Base-by-base conservation (phyloP, 2,329 filamentous ascomycete species). In the Ceratocystis alfenasii region DNA sequence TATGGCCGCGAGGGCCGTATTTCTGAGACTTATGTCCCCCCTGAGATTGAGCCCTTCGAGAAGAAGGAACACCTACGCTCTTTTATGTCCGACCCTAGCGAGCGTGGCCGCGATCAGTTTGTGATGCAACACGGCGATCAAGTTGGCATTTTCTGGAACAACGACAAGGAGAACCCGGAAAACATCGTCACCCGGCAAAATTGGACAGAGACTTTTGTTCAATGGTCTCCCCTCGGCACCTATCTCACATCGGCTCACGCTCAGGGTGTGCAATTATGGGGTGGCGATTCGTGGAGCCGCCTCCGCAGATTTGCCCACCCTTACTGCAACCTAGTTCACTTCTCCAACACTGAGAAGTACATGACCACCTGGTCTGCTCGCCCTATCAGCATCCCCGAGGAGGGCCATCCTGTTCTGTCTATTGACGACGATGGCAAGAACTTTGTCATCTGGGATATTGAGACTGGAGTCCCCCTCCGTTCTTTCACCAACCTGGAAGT, bases 401-500 rank as follows among this genome's bases (percentile, higher is more conserved):
- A 87, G 70, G 88, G 89, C 70, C 88, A 95, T 75, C 87, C 89
- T 1, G 80, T 88, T n/a, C 81, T 96, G 63, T 87, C 89, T 2
- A 80, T 91, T 68, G 94, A 97, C 73, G 94, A 99, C 73, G 93
- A 99, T 72, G 94, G 94, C 76, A 97, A 97, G 82, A 96, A 97
- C 82, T 97, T 97, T 76, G 88, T 99, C 73, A 92, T 99, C 73
- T 99, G 94, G 94, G 93, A 97, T 73, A 87, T 97, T 69, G 88
- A 89, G 64, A 94, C 93, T 8, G 87, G 85, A 72, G 89, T 93
- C 75, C 90, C 93, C 66, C 82, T 99, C 63, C 89, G 94, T 69
- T 97, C 94, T 0, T 99, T 99, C 74, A 86, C 90, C 69, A 95
- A 93, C 71, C 83, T 96, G 69, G 94, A 99, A 70, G 78, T 89